These are phyloP conservation scores for Punctularia strigosozonata DNA, from an alignment of 768 basidiomycete species.

Conservation along the genomic window DNA sequence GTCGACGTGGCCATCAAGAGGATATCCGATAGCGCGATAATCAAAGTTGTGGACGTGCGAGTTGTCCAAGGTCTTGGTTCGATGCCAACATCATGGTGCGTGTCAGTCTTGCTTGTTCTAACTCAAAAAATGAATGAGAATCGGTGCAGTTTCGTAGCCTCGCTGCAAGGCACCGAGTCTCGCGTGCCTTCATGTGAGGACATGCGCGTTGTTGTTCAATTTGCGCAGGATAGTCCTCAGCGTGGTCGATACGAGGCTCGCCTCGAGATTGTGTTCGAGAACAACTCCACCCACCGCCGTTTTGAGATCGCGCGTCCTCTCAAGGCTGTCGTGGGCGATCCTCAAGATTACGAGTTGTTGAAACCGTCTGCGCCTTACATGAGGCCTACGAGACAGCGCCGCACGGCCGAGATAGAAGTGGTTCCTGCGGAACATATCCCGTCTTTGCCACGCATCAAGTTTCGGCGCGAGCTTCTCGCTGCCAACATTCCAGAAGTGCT, in stretches of 20 bases:
- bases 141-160: too few species aligned
- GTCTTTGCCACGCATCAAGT: too few species aligned
- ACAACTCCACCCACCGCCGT: conserved; percentile 25
- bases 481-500: too few species aligned
- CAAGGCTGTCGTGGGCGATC: conserved; percentile 32
- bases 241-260: conserved; percentile 46
- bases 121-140: not conserved
- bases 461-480: too few species aligned
- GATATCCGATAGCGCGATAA: conserved; percentile 3
- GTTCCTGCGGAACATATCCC: conserved; percentile 10
- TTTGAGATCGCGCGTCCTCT: conserved; percentile 40
- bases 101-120: not conserved
- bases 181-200: too few species aligned
- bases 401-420: conserved; percentile 4
- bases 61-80: not conserved
- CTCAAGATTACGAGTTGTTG: conserved; percentile 31
- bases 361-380: conserved; percentile 35
- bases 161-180: too few species aligned
- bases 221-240: too few species aligned
- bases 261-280: conserved; percentile 41
- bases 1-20: too few species aligned
- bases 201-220: too few species aligned
- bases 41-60: conserved; percentile 4
- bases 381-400: conserved; percentile 12
- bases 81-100: not conserved